Evolutionary conservation across 495 filamentous ascomycete genomes (phyloP).

Genomic region (Coniosporium apollinis): DNA sequence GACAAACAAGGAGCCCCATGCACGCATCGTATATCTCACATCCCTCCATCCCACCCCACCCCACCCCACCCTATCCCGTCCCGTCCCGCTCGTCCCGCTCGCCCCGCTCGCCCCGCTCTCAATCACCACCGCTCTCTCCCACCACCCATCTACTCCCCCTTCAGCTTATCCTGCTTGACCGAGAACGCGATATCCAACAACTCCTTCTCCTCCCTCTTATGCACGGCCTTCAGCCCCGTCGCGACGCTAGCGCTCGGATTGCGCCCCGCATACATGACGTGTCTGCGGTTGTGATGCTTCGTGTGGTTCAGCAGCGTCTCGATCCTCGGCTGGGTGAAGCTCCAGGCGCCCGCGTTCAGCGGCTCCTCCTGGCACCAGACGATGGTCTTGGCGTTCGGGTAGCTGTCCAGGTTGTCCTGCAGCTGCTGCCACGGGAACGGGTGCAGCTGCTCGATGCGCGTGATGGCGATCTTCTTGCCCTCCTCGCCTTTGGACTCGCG

Average conservation of each 20-base stretch:
- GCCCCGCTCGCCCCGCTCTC: too few relatives aligned
- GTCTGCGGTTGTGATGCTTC: slow-evolving; percentile 74
- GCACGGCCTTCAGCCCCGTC: slow-evolving; percentile 74
- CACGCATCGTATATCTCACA: too few relatives aligned
- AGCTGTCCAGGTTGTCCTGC: slow-evolving; percentile 84
- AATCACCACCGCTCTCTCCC: too few relatives aligned
- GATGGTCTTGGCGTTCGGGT: slow-evolving; percentile 91
- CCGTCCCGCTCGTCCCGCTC: too few relatives aligned
- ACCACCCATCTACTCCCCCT: slow-evolving; percentile 53
- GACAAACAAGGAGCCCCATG: too few relatives aligned
- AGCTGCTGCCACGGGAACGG: slow-evolving; percentile 98
- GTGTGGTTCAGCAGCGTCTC: slow-evolving; percentile 91
- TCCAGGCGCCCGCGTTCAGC: slow-evolving; percentile 90
- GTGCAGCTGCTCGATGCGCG: slow-evolving; percentile 90
- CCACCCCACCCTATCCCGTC: too few relatives aligned
- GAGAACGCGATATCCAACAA: slow-evolving; percentile 60
- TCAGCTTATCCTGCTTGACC: slow-evolving; percentile 51
- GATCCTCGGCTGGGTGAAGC: slow-evolving; percentile 84
- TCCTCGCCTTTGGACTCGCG: slow-evolving; percentile 57
- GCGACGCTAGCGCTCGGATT: slow-evolving; percentile 81
- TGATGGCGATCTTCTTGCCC: slow-evolving; percentile 78
- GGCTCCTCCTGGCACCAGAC: slow-evolving; percentile 97
- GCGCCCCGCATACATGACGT: slow-evolving; percentile 93
- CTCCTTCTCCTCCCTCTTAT: slow-evolving; percentile 88
- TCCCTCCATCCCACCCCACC: too few relatives aligned